Percentiles rank a stretch among this genome's conserved stretches.
phyloP scores from a whole-genome alignment of 768 basidiomycete species.

The Agaricus sinodeliciosus region DNA sequence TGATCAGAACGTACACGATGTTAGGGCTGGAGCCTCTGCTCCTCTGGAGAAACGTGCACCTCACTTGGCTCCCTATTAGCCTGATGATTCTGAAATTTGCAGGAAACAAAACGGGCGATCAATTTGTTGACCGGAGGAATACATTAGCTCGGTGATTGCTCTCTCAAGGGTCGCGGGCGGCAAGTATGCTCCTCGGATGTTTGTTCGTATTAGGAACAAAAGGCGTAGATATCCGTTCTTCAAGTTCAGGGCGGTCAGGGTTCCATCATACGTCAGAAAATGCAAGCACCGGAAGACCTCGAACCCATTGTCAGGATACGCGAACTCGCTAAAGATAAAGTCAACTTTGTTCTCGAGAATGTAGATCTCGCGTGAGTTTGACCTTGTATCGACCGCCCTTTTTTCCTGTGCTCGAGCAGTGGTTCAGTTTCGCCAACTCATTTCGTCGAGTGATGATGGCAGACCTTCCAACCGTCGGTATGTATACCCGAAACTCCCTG shows the following conservation, averaged over 20 bases:
- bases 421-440: constrained; percentile 83
- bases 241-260: background rate
- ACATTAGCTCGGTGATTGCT: too few species aligned
- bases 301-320: constrained; percentile 79
- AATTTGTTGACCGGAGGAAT: background rate
- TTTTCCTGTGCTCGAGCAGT: constrained; percentile 11
- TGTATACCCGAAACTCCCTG: constrained; percentile 22
- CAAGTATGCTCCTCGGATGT: background rate
- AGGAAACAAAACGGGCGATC: too few species aligned
- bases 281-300: constrained; percentile 37
- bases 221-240: background rate
- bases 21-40: too few species aligned
- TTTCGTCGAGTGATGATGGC: constrained; percentile 92
- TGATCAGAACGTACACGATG: too few species aligned
- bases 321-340: constrained; percentile 76
- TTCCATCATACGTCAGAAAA: constrained; percentile 12
- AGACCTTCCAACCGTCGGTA: constrained; percentile 93
- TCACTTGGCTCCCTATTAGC: too few species aligned
- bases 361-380: constrained; percentile 85
- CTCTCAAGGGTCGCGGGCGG: background rate
- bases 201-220: background rate
- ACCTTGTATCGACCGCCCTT: constrained; percentile 4
- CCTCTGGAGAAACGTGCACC: too few species aligned
- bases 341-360: constrained; percentile 91
- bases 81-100: too few species aligned